phyloP scores from a whole-genome alignment of 2,329 filamentous ascomycete species.

The Pseudogymnoascus sp. region DNA sequence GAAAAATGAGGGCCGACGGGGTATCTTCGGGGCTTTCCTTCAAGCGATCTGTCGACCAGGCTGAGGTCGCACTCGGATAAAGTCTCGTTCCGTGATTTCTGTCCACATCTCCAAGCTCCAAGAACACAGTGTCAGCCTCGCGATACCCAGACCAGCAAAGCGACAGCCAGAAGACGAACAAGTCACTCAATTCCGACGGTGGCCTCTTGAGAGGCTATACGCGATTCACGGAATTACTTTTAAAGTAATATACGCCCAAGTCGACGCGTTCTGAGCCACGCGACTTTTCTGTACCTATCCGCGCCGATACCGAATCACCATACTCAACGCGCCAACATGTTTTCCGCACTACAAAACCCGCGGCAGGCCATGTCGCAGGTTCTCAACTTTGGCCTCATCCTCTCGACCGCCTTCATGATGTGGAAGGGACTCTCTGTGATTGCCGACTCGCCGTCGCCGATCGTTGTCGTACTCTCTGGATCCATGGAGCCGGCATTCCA shows the following conservation, averaged over 20 bases:
- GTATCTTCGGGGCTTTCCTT: not conserved
- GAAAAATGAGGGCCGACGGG: not conserved
- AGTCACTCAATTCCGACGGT: not conserved
- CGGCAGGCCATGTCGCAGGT: slow-evolving; percentile 61
- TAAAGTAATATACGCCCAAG: not conserved
- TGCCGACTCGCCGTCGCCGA: slow-evolving; percentile 53
- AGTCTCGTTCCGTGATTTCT: slow-evolving; percentile 5
- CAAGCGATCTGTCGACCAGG: not conserved
- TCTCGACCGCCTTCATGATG: slow-evolving; percentile 68
- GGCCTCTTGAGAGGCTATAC: not conserved
- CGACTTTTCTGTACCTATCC: not conserved
- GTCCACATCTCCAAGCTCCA: slow-evolving; percentile 9
- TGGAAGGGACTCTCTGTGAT: slow-evolving; percentile 65
- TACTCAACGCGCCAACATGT: slow-evolving; percentile 36
- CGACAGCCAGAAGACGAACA: not conserved
- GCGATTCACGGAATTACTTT: not conserved
- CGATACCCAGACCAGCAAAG: slow-evolving; percentile 13
- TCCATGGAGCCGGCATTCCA: slow-evolving; percentile 59
- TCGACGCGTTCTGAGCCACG: not conserved
- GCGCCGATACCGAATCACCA: not conserved
- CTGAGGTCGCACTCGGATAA: slow-evolving; percentile 7
- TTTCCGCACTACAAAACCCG: slow-evolving; percentile 53
- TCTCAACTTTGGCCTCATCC: slow-evolving; percentile 67
- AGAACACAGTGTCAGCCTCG: slow-evolving; percentile 16
- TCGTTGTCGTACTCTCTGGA: slow-evolving; percentile 55